A percentile compares a stretch with the other conserved stretches of the same genome.
Evolutionary conservation across 257 asterid species (phyloP).

Genomic region (Asclepias syriaca): DNA sequence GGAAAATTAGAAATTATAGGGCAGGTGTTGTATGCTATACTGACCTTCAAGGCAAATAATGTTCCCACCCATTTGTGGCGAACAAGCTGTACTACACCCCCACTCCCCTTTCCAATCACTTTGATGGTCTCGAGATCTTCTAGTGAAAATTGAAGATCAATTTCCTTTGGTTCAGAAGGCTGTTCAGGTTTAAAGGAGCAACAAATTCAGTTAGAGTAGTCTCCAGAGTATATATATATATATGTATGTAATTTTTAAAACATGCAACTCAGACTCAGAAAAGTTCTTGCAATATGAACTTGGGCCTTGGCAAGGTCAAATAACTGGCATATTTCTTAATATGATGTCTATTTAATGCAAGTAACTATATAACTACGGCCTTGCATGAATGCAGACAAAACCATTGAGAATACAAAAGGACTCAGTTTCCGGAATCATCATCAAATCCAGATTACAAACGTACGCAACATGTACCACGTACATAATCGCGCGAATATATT

Average conservation of each 20-base stretch:
- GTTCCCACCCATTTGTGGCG: slow-evolving; percentile 97
- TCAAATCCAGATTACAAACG: not conserved
- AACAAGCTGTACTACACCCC: slow-evolving; percentile 96
- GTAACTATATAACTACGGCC: not conserved
- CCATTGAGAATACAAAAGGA: not conserved
- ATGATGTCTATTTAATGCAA: not conserved
- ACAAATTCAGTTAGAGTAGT: slow-evolving; percentile 8
- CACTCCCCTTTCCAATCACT: slow-evolving; percentile 99
- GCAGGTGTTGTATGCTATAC: slow-evolving; percentile 22
- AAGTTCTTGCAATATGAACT: not conserved
- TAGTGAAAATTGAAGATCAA: slow-evolving; percentile 81
- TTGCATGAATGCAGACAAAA: not conserved
- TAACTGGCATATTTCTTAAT: not conserved
- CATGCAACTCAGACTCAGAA: not conserved
- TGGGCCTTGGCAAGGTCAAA: not conserved
- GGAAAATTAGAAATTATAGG: not conserved
- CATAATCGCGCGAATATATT: not conserved
- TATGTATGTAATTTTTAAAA: no score
- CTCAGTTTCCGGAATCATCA: not conserved
- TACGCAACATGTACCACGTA: not conserved
- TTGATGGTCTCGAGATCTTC: slow-evolving; percentile 95
- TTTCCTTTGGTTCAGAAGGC: slow-evolving; percentile 63
- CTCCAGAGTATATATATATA: not conserved
- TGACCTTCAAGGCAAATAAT: slow-evolving; percentile 86
- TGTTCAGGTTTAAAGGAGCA: slow-evolving; percentile 22